Percentiles rank a stretch among this genome's conserved stretches.
phyloP scores from a whole-genome alignment of 2,329 filamentous ascomycete genomes.

The Colletotrichum plurivorum region DNA sequence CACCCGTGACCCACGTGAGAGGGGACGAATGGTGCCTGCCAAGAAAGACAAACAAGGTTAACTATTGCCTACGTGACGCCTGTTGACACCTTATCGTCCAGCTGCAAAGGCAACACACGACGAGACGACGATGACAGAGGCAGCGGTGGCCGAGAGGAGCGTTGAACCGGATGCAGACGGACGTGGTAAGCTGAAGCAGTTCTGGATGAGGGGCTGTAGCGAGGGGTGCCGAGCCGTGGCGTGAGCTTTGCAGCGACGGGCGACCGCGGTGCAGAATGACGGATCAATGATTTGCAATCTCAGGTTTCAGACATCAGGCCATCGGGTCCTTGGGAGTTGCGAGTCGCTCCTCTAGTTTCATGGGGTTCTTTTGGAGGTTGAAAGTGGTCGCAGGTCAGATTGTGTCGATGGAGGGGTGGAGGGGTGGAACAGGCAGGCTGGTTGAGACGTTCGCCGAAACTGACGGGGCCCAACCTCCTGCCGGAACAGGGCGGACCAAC shows the following conservation, averaged over 20 bases:
- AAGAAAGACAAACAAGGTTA: slow-evolving; percentile 27
- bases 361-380: slow-evolving; percentile 7
- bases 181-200: slow-evolving; percentile 12
- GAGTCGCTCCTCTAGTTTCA: slow-evolving; percentile 39
- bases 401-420: slow-evolving; percentile 13
- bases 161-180: slow-evolving; percentile 13
- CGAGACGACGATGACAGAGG: slow-evolving; percentile 4
- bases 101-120: background rate
- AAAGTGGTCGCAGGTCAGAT: background rate
- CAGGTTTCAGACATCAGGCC: slow-evolving; percentile 43
- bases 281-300: slow-evolving; percentile 37
- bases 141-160: slow-evolving; percentile 23
- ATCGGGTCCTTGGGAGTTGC: slow-evolving; percentile 35
- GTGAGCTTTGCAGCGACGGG: background rate
- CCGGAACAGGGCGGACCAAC: slow-evolving; percentile 34
- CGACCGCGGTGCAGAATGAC: slow-evolving; percentile 1
- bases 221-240: slow-evolving; percentile 1
- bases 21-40: slow-evolving; percentile 20
- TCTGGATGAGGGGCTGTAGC: slow-evolving; percentile 17
- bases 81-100: slow-evolving; percentile 23
- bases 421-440: background rate
- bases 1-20: slow-evolving; percentile 19
- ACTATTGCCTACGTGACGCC: slow-evolving; percentile 14
- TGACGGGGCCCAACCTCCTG: slow-evolving; percentile 7
- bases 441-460: slow-evolving; percentile 38